Percentiles rank a stretch among this genome's conserved stretches.
Conservation (phyloP, 2,329 filamentous ascomycete species). For the Ophiostoma populinum region DNA sequence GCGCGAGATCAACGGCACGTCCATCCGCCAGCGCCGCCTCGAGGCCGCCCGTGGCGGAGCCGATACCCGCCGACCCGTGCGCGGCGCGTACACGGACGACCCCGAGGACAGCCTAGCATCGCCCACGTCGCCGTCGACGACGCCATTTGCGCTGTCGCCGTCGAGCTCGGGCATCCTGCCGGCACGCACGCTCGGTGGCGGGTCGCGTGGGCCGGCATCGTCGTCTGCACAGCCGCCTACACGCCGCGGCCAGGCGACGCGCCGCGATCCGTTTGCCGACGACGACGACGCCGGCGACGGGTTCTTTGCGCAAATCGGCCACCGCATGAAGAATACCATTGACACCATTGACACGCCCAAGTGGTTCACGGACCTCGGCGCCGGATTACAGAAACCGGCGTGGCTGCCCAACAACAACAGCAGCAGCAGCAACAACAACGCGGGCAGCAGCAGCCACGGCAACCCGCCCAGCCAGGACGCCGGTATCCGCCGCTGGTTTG, state of each 20-base stretch:
- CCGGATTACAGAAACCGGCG: constrained; percentile 55
- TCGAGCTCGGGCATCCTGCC: constrained; percentile 11
- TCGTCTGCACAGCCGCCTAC: constrained; percentile 1
- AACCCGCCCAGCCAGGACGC: constrained; percentile 8
- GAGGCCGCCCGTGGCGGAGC: constrained; percentile 17
- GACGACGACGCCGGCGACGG: constrained; percentile 36
- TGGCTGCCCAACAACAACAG: constrained; percentile 56
- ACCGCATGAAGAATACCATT: constrained; percentile 81
- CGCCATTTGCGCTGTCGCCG: constrained; percentile 27
- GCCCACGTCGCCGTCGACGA: constrained; percentile 17
- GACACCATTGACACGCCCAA: constrained; percentile 66
- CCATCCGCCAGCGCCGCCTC: constrained; percentile 31
- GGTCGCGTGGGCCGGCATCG: constrained; percentile 6
- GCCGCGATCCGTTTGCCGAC: background rate
- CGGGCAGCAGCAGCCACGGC: constrained; percentile 12
- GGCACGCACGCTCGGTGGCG: constrained; percentile 15
- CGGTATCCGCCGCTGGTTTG: constrained; percentile 40
- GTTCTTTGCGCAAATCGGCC: constrained; percentile 68
- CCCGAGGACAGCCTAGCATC: constrained; percentile 1
- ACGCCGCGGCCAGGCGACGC: background rate
- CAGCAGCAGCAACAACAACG: constrained; percentile 29
- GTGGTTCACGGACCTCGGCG: constrained; percentile 60
- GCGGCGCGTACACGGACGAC: constrained; percentile 4
- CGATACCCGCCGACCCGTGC: constrained; percentile 14
- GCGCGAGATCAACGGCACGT: constrained; percentile 55